These are phyloP conservation scores for Fallopia convolvulus DNA, from an alignment of 148 eudicot genomes.

Conservation along the genomic window DNA sequence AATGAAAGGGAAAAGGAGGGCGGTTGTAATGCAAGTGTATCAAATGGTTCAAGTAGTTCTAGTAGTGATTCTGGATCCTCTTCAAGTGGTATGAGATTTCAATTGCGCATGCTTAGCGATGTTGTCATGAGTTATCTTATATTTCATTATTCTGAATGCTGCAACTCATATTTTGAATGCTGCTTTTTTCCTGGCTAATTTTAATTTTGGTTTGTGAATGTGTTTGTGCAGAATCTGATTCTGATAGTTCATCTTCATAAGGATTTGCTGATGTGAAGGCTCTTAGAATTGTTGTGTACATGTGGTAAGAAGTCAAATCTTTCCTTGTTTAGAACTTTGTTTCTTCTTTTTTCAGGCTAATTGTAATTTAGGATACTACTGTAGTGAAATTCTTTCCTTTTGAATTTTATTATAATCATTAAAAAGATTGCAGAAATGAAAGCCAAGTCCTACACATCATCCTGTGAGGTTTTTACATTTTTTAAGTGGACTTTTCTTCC, in stretches of 20 bases:
- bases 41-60: conserved; percentile 8
- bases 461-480: neutral
- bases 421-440: neutral
- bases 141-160: neutral
- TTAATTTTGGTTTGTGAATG: neutral
- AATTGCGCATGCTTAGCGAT: neutral
- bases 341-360: neutral
- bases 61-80: conserved; percentile 11
- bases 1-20: neutral
- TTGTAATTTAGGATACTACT: neutral
- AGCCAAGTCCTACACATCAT: neutral
- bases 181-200: neutral
- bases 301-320: neutral
- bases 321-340: neutral
- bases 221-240: conserved; percentile 7
- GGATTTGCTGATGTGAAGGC: neutral
- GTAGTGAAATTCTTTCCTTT: neutral
- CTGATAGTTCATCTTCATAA: conserved; percentile 11
- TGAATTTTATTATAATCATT: neutral
- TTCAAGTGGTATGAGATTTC: conserved; percentile 12
- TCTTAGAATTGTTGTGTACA: neutral
- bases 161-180: neutral
- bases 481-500: neutral
- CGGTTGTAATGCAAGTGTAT: conserved; percentile 2
- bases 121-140: neutral